Evolutionary conservation across 225 moss, liverwort and hornwort species (phyloP), one percentile per base, ranked within the genome.

Genomic region (Marchantia paleacea): DNA sequence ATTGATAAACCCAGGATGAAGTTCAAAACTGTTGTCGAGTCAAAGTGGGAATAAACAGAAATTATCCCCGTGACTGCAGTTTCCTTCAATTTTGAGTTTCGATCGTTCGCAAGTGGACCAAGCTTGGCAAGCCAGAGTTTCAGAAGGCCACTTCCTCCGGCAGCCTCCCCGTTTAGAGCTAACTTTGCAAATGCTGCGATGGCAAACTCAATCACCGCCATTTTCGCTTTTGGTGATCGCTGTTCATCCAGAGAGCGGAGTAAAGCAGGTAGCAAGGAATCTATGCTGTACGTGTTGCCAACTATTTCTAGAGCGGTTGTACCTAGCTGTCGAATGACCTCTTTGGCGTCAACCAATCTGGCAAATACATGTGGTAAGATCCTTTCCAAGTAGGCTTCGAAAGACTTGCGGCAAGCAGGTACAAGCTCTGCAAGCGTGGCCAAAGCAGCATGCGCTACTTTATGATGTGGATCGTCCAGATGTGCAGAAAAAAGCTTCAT

Each of bases 391-490:
- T 94, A 99, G 8, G 91, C 83, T 85, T 99, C 99, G 78, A 99
- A 99, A 12, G 84, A 64, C 84, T 95, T 99, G 10, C 99, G 90
- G 82, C 94, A 99, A 0, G 83, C 91, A 53, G 95, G 95, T 31
- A 99, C 92, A 52, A 99, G 91, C 62, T 99, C 99, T 30, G 89
- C 86, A 25, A 99, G 83, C 58, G 99, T 91, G 70, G 94, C 84
- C 62, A 99, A 90, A 53, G 99, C 99, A 78, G 99, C 99, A 52
- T 99, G 94, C 30, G 99, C 99, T 66, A 99, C 99, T 87, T 99
- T 99, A 74, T 99, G 99, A 86, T 99, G 99, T 12, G 99, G 99
- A 80, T 99, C 99, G 87, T 99, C 99, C 65, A 99, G 82, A 86
- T 99, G 99, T 67, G 92, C 95, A 72, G 95, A 94, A 69, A 99